A percentile compares a stretch with the other conserved stretches of the same genome.
Evolutionary conservation across 192 early-diverging fungal species (phyloP).

Genomic region (Mortierella alpina): DNA sequence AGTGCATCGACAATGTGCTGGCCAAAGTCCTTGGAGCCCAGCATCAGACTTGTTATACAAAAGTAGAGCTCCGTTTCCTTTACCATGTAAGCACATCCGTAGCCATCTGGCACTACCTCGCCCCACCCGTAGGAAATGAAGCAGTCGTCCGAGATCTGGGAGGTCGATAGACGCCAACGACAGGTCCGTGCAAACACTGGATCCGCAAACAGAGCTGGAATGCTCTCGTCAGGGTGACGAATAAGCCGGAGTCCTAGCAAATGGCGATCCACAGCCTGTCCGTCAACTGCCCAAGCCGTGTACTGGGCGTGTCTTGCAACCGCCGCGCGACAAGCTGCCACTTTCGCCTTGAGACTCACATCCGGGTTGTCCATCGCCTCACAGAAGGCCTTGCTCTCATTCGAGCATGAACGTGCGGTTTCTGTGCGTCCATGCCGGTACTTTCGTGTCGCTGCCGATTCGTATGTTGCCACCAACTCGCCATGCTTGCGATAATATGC

Average conservation of each 20-base stretch:
- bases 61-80: slow-evolving; percentile 69
- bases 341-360: slow-evolving; percentile 51
- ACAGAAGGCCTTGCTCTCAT: slow-evolving; percentile 78
- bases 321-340: slow-evolving; percentile 70
- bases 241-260: slow-evolving; percentile 78
- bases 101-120: slow-evolving; percentile 86
- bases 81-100: slow-evolving; percentile 89
- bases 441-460: slow-evolving; percentile 85
- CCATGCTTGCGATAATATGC: slow-evolving; percentile 84
- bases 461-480: slow-evolving; percentile 78
- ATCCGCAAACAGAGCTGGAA: slow-evolving; percentile 66
- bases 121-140: slow-evolving; percentile 71
- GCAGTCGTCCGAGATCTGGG: slow-evolving; percentile 54
- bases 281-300: slow-evolving; percentile 74
- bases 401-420: slow-evolving; percentile 81
- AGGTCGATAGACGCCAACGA: slow-evolving; percentile 81
- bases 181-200: slow-evolving; percentile 74
- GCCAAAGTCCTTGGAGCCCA: slow-evolving; percentile 60
- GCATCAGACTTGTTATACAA: slow-evolving; percentile 70
- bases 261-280: slow-evolving; percentile 86
- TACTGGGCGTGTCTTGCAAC: slow-evolving; percentile 75
- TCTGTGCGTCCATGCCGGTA: slow-evolving; percentile 91
- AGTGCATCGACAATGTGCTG: slow-evolving; percentile 70
- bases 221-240: slow-evolving; percentile 53
- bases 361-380: slow-evolving; percentile 69